These are phyloP conservation scores for Didymella lethalis DNA, from an alignment of 2,329 filamentous ascomycete genomes.

Conservation along the genomic window DNA sequence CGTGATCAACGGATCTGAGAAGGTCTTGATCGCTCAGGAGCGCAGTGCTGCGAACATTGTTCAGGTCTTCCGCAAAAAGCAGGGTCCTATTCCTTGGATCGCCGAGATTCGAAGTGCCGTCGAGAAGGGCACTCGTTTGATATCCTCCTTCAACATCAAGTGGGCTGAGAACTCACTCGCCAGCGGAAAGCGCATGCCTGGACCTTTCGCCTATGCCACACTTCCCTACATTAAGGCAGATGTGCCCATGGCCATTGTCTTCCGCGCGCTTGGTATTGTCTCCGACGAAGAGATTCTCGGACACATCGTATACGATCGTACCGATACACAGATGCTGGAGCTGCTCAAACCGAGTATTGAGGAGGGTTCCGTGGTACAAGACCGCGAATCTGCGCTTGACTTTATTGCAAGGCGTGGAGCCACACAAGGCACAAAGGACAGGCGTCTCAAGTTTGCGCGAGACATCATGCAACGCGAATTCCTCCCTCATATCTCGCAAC, in stretches of 20 bases:
- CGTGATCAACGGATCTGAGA: constrained; percentile 98
- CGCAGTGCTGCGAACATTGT: constrained; percentile 98
- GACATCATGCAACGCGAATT: constrained; percentile 98
- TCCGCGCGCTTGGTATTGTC: constrained; percentile 92
- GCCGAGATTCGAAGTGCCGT: constrained; percentile 96
- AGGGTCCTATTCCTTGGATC: constrained; percentile 90
- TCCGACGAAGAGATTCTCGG: constrained; percentile 98
- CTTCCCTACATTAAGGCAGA: constrained; percentile 94
- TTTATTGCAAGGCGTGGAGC: constrained; percentile 93
- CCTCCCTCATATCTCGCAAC: constrained; percentile 94
- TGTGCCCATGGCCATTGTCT: constrained; percentile 93
- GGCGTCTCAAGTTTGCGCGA: constrained; percentile 88
- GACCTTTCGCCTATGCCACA: constrained; percentile 87
- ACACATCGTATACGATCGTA: constrained; percentile 95
- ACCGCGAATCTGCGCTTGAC: constrained; percentile 91
- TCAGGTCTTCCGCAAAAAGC: constrained; percentile 98
- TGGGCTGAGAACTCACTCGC: constrained; percentile 84
- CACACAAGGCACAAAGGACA: constrained; percentile 77
- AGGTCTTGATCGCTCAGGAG: constrained; percentile 97
- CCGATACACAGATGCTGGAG: constrained; percentile 96
- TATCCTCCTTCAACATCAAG: constrained; percentile 92
- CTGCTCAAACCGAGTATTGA: constrained; percentile 97
- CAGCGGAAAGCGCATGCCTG: constrained; percentile 78
- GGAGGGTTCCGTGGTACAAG: constrained; percentile 95
- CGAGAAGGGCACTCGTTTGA: constrained; percentile 93